phyloP scores from a whole-genome alignment of 108 stramenopile genomes.

The Pseudonitzschia delicatissima region DNA sequence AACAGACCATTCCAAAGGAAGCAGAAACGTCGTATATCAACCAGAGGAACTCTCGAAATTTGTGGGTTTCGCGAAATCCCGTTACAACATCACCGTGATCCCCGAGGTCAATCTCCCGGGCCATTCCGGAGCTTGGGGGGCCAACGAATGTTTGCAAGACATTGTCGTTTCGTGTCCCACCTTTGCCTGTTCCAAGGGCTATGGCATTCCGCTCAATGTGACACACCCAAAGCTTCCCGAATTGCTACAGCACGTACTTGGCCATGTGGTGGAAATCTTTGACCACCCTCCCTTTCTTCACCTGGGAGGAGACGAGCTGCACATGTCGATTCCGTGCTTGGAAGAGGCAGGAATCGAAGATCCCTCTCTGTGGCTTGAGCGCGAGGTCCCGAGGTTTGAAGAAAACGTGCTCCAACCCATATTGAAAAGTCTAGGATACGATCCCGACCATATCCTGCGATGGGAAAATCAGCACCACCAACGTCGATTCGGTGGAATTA shows the following conservation, averaged over 20 bases:
- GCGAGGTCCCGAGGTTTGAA: slow-evolving; percentile 20
- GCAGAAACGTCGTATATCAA: slow-evolving; percentile 10
- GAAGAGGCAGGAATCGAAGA: slow-evolving; percentile 24
- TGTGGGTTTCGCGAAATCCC: slow-evolving; percentile 26
- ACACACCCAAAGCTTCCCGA: slow-evolving; percentile 19
- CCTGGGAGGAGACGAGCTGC: slow-evolving; percentile 41
- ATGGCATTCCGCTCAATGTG: slow-evolving; percentile 46
- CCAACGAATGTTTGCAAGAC: slow-evolving; percentile 19
- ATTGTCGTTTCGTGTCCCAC: slow-evolving; percentile 41
- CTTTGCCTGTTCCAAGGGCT: slow-evolving; percentile 42
- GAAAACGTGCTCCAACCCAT: slow-evolving; percentile 22
- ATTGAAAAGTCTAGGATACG: slow-evolving; percentile 15
- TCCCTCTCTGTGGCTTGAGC: background rate
- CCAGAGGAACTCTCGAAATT: slow-evolving; percentile 36
- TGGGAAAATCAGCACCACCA: slow-evolving; percentile 21
- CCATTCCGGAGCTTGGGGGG: slow-evolving; percentile 44
- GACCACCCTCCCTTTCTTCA: slow-evolving; percentile 44
- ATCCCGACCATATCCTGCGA: slow-evolving; percentile 8
- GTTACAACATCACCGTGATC: slow-evolving; percentile 30
- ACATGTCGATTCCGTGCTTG: slow-evolving; percentile 39
- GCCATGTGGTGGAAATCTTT: slow-evolving; percentile 42
- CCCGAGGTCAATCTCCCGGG: slow-evolving; percentile 52
- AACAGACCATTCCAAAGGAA: background rate
- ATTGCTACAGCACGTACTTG: slow-evolving; percentile 30
- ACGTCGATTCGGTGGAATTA: slow-evolving; percentile 24